Base-by-base conservation (phyloP, 116 monocot genomes). In the Papilionanthe hybrid region DNA sequence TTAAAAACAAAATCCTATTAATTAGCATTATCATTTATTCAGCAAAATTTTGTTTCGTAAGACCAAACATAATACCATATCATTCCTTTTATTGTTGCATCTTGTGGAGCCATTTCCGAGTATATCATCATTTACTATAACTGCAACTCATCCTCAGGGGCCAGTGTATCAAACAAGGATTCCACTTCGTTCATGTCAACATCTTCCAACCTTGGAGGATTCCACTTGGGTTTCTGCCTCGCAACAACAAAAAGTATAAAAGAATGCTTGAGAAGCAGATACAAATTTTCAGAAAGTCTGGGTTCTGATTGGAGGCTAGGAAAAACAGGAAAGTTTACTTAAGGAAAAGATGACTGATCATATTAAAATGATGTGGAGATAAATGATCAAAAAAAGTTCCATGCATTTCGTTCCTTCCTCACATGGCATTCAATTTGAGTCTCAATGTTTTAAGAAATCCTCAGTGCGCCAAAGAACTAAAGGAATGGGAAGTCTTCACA, bases 181-280 rank as follows among this genome's bases (percentile, higher is more conserved):
- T 85, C 88, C 53, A 95, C 78, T 75, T 95, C 92, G n/a, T 48
- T 78, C 85, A 86, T 82, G 49, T 93, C 83, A 12, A 93, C 96
- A 76, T 93, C 90, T 82, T 93, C 96, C 81, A 93, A 71, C 63
- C 79, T 85, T 42, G 90, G n/a, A 8, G 93, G 96, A 44, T 83
- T 86, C 96, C 96, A 96, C 57, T 89, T 93, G 1, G 93, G 93
- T 29, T 92, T 91, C 96, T 96, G 90, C 82, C 83, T 80, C 77
- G 37, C 71, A 71, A 3, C 29, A 71, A 76, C 7, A 42, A 42
- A 57, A 77, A 11, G 18, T 18, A 37, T 41, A 18, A 37, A 41
- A 32, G 71, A 15, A 37, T 41, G 29, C 11, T 17, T 71, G 71
- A 71, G 41, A 55, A 55, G 77, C 53, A 77, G 4, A 42, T 25